A percentile compares a stretch with the other conserved stretches of the same genome.
Conservation (phyloP, 768 basidiomycete species). For the Porphyrellus cyaneotinctus region DNA sequence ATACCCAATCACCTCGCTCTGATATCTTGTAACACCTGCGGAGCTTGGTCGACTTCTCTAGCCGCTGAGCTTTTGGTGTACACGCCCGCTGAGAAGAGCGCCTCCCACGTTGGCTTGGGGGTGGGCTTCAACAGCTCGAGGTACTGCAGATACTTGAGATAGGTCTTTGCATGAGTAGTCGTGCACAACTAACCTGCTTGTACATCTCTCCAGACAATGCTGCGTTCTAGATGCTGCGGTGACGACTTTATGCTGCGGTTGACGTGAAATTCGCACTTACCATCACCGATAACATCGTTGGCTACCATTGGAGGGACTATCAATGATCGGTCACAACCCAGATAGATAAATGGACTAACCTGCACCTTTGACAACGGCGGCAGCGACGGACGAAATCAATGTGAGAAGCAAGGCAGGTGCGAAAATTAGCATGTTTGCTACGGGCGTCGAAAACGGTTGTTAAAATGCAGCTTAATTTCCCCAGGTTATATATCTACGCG, state of each 20-base stretch:
- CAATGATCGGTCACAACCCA: not conserved
- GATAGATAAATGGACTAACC: conserved; percentile 3
- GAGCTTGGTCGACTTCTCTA: not conserved
- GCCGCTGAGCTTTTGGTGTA: conserved; percentile 10
- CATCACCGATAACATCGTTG: not conserved
- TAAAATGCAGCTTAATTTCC: not conserved
- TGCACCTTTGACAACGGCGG: conserved; percentile 1
- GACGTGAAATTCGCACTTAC: not conserved
- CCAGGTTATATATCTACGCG: conserved; percentile 10
- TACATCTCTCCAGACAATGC: not conserved
- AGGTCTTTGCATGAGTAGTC: not conserved
- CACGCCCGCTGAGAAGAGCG: conserved; percentile 3
- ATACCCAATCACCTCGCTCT: not conserved
- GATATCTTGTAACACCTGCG: not conserved
- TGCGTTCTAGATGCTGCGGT: not conserved
- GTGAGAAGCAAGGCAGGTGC: conserved; percentile 9
- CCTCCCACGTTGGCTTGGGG: not conserved
- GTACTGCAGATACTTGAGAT: not conserved
- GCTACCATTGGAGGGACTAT: not conserved
- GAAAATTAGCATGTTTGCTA: conserved; percentile 10
- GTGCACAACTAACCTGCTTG: conserved; percentile 10
- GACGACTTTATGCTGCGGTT: not conserved
- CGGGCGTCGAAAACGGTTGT: not conserved
- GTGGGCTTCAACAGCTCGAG: not conserved
- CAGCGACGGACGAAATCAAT: conserved; percentile 5